Percentiles rank a stretch among this genome's conserved stretches.
Conservation (phyloP, 305 asterid genomes). For the Solanum chacoense region DNA sequence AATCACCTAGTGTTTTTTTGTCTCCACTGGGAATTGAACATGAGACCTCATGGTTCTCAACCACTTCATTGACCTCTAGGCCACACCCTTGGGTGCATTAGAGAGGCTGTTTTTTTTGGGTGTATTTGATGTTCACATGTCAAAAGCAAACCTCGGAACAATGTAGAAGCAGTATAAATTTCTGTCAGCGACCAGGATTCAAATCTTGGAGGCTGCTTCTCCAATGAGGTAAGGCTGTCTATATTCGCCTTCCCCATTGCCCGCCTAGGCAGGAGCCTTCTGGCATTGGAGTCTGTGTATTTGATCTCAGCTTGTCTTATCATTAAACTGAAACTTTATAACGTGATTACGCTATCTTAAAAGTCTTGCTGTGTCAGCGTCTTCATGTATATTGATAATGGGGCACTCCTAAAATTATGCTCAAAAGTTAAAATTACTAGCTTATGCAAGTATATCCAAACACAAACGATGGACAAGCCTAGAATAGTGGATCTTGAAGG, state of each 20-base stretch:
- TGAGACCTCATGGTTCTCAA: background rate
- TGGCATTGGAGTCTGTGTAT: background rate
- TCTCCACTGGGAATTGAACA: background rate
- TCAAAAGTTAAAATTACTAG: background rate
- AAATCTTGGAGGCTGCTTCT: background rate
- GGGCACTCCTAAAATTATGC: background rate
- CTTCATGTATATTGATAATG: background rate
- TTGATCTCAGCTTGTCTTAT: background rate
- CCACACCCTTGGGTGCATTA: background rate
- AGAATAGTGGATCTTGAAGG: background rate
- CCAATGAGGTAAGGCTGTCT: background rate
- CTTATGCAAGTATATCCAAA: background rate
- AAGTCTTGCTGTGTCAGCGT: background rate
- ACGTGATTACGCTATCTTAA: background rate
- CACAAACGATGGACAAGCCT: background rate
- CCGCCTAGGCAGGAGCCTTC: background rate
- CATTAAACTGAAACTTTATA: background rate
- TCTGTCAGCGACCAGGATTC: background rate
- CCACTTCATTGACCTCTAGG: background rate
- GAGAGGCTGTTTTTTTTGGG: background rate
- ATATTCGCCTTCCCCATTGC: background rate
- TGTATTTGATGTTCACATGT: background rate
- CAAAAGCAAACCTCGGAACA: background rate
- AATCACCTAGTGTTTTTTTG: background rate
- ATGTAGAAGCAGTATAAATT: background rate